A percentile compares a stretch with the other conserved stretches of the same genome.
These are phyloP conservation scores for Coniochaeta pulveracea DNA, from an alignment of 2,329 filamentous ascomycete species.

Conservation along the genomic window DNA sequence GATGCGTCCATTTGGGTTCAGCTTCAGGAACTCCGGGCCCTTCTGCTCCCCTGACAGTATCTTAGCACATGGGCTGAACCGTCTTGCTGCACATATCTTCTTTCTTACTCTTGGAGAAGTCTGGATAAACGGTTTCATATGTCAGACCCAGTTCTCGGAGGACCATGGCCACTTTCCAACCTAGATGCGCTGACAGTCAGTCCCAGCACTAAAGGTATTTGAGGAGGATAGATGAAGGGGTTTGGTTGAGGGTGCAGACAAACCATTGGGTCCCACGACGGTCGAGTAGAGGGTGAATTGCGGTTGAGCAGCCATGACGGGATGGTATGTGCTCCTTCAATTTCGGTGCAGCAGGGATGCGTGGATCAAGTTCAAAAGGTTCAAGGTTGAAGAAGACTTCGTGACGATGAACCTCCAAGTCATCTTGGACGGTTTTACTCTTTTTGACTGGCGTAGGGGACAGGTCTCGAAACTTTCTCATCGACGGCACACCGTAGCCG, in stretches of 20 bases:
- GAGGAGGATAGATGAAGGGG: no score
- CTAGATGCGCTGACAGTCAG: no score
- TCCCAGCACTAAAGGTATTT: no score
- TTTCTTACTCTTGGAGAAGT: background rate
- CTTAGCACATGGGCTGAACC: background rate
- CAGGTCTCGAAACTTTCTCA: background rate
- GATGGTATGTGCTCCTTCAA: background rate
- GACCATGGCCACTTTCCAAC: conserved; percentile 1
- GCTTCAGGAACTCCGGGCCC: background rate
- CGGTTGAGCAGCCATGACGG: background rate
- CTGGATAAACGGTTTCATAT: background rate
- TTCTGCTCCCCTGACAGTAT: background rate
- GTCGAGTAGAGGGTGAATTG: conserved; percentile 1
- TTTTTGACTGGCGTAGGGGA: background rate
- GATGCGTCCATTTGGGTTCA: conserved; percentile 2
- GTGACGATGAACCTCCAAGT: background rate
- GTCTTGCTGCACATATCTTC: background rate
- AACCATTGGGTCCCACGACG: conserved; percentile 1
- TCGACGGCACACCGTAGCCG: background rate
- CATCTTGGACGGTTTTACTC: background rate
- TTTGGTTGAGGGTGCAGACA: no score
- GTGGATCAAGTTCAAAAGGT: no score
- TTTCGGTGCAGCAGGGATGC: background rate
- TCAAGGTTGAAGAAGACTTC: conserved; percentile 1
- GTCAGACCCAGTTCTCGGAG: background rate